Conservation (phyloP, 805 yeast species). For the Metschnikowia similis region DNA sequence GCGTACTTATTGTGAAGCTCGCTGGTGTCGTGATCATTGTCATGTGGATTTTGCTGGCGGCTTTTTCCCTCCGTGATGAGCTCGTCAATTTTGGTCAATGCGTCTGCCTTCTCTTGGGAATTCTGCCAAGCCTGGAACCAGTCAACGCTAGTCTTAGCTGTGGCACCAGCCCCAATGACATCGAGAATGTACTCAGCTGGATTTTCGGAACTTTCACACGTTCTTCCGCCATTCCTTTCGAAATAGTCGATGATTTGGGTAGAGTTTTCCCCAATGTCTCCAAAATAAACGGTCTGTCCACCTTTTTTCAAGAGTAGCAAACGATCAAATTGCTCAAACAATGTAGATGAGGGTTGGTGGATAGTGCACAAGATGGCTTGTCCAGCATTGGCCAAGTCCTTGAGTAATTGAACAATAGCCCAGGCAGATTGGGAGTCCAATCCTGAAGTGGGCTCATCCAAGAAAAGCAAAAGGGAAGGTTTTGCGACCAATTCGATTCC, state of each 20-base stretch:
- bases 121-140: constrained; percentile 16
- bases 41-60: constrained; percentile 4
- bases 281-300: constrained; percentile 18
- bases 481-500: constrained; percentile 55
- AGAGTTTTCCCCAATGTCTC: constrained; percentile 15
- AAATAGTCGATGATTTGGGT: constrained; percentile 11
- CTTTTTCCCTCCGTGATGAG: constrained; percentile 5
- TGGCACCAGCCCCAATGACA: constrained; percentile 18
- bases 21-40: background rate
- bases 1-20: constrained; percentile 13
- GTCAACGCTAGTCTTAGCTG: constrained; percentile 11
- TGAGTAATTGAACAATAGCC: constrained; percentile 52
- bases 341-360: constrained; percentile 47
- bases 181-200: constrained; percentile 18
- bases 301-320: constrained; percentile 44
- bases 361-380: constrained; percentile 59
- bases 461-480: constrained; percentile 48
- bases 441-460: constrained; percentile 45
- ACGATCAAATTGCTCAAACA: constrained; percentile 55
- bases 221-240: constrained; percentile 12
- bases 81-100: constrained; percentile 10
- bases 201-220: constrained; percentile 12
- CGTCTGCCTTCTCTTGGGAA: constrained; percentile 7
- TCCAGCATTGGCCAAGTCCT: constrained; percentile 47
- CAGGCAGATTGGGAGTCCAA: constrained; percentile 44